Percentiles rank a stretch among this genome's conserved stretches.
Evolutionary conservation across 73 alveolate species (phyloP).

Genomic region (Paramecium tetraurelia): DNA sequence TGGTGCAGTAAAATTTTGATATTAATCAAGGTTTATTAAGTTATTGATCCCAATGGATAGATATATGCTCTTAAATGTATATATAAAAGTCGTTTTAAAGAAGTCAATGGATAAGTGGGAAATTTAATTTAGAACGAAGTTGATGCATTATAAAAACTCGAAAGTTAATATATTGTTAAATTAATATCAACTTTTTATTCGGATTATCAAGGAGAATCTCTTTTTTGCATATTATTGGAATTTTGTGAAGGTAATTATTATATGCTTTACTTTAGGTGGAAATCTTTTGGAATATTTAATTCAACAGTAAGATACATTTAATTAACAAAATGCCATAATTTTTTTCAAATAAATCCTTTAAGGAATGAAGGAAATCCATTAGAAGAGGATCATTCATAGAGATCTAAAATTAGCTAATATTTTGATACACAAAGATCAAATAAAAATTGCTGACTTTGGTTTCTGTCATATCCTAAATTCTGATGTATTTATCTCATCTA

Average conservation of each 20-base stretch:
- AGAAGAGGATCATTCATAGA: slow-evolving; percentile 45
- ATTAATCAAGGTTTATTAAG: not conserved
- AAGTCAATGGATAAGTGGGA: not conserved
- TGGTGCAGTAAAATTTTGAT: not conserved
- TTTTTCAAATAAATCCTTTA: slow-evolving; percentile 27
- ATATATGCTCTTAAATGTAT: not conserved
- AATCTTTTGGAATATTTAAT: not conserved
- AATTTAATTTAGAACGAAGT: not conserved
- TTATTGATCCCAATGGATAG: not conserved
- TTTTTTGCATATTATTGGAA: not conserved
- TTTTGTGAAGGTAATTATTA: not conserved
- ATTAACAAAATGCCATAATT: not conserved
- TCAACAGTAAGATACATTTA: not conserved
- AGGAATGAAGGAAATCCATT: slow-evolving; percentile 30
- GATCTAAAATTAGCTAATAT: slow-evolving; percentile 51
- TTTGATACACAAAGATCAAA: not conserved
- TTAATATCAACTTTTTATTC: not conserved
- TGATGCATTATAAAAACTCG: not conserved
- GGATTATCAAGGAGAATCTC: not conserved
- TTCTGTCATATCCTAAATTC: not conserved
- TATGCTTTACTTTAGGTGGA: not conserved
- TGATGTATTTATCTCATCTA: not conserved
- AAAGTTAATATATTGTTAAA: not conserved
- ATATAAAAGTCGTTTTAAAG: not conserved
- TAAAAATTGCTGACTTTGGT: slow-evolving; percentile 56